Conservation (phyloP, 1,139 yeast species). For the Pichiaceae sp. region DNA sequence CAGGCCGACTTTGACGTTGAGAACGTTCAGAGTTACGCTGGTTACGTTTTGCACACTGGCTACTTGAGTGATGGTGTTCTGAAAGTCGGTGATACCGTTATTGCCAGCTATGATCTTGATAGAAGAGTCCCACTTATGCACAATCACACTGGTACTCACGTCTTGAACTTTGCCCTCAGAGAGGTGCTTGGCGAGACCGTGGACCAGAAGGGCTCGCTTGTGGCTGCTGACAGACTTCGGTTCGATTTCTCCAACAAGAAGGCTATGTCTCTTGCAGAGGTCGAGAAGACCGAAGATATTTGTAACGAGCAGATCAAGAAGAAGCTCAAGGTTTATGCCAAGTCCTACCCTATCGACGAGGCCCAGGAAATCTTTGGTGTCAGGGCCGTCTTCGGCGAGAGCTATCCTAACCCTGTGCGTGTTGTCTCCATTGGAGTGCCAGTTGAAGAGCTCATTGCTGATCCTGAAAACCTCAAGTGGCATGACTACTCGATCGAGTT, state of each 20-base stretch:
- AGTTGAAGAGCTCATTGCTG: constrained; percentile 66
- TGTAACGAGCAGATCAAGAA: constrained; percentile 64
- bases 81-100: constrained; percentile 55
- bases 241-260: constrained; percentile 93
- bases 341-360: constrained; percentile 66
- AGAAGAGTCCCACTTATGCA: constrained; percentile 97
- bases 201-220: constrained; percentile 96
- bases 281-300: constrained; percentile 66
- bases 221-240: constrained; percentile 89
- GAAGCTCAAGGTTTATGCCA: constrained; percentile 65
- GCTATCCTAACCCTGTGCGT: constrained; percentile 97
- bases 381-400: constrained; percentile 98
- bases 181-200: constrained; percentile 80
- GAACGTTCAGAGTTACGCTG: constrained; percentile 88
- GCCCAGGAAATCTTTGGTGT: constrained; percentile 77
- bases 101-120: constrained; percentile 84
- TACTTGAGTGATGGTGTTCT: constrained; percentile 67
- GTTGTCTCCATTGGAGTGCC: constrained; percentile 94
- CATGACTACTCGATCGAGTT: constrained; percentile 74
- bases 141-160: constrained; percentile 97
- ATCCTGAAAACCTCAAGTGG: constrained; percentile 74
- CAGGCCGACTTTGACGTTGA: constrained; percentile 78
- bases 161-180: constrained; percentile 80
- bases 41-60: constrained; percentile 95
- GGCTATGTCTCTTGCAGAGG: constrained; percentile 62